Conservation (phyloP, 2,329 filamentous ascomycete genomes). For the Macroventuria anomochaeta region DNA sequence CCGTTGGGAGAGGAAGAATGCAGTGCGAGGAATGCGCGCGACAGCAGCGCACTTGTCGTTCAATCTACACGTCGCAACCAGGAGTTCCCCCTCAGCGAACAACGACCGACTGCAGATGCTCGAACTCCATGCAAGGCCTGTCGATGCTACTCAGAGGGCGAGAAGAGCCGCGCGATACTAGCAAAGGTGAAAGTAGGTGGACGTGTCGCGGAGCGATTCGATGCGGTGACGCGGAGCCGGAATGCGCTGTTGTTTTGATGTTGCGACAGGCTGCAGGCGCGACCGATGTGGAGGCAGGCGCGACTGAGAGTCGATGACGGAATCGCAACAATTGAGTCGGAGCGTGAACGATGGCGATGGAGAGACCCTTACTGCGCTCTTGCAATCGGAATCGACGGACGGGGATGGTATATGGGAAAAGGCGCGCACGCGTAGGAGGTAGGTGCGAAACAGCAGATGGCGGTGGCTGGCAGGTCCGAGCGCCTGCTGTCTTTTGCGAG, state of each 20-base stretch:
- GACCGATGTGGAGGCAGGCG: constrained; percentile 18
- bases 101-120: constrained; percentile 27
- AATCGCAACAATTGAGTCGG: constrained; percentile 19
- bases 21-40: constrained; percentile 31
- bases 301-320: constrained; percentile 18
- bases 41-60: constrained; percentile 24
- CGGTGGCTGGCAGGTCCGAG: constrained; percentile 14
- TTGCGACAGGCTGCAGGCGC: constrained; percentile 26
- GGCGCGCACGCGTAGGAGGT: constrained; percentile 32
- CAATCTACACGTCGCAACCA: constrained; percentile 30
- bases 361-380: constrained; percentile 34
- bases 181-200: constrained; percentile 19
- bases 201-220: constrained; percentile 34
- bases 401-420: constrained; percentile 33
- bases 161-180: constrained; percentile 21
- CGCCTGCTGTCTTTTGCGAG: constrained; percentile 26
- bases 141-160: constrained; percentile 18
- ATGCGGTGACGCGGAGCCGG: constrained; percentile 25
- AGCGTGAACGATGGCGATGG: constrained; percentile 28
- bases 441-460: constrained; percentile 2
- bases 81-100: constrained; percentile 43
- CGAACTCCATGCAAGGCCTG: constrained; percentile 47
- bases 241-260: constrained; percentile 28
- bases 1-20: constrained; percentile 43
- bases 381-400: constrained; percentile 32